Percentiles rank a stretch among this genome's conserved stretches.
These are phyloP conservation scores for Suillus subaureus DNA, from an alignment of 768 basidiomycete species.

Conservation along the genomic window DNA sequence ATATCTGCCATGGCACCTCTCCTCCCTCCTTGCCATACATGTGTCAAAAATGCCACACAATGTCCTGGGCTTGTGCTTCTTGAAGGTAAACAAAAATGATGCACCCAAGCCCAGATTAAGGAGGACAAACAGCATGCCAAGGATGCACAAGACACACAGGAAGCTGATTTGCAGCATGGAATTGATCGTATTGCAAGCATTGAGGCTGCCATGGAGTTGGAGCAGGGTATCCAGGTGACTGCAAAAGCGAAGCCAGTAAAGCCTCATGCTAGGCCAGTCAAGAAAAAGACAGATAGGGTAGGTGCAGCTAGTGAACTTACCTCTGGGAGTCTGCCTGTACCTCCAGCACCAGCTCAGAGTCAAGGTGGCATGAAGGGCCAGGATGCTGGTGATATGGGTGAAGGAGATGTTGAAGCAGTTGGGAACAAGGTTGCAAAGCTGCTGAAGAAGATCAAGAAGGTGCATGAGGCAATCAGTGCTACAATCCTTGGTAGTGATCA, in stretches of 20 bases:
- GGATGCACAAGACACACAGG: neutral
- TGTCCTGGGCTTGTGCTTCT: conserved; percentile 9
- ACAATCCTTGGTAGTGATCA: neutral
- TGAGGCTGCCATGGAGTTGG: neutral
- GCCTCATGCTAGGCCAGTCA: conserved; percentile 4
- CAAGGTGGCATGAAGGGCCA: neutral
- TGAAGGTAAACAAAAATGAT: conserved; percentile 3
- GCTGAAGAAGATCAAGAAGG: too few relatives aligned
- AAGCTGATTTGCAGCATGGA: neutral
- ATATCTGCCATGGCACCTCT: neutral
- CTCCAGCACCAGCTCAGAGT: neutral
- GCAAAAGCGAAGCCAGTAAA: neutral
- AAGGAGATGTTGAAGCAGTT: neutral
- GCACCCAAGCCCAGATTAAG: conserved; percentile 8
- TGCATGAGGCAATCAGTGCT: neutral
- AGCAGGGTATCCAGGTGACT: neutral
- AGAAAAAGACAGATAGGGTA: neutral
- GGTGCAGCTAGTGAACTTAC: neutral
- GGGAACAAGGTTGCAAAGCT: neutral
- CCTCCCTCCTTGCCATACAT: conserved; percentile 1
- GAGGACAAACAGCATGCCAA: neutral
- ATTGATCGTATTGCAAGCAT: neutral
- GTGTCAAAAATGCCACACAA: conserved; percentile 9
- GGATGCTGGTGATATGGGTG: neutral
- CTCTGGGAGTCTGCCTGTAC: neutral